phyloP scores from a whole-genome alignment of 176 grass and related monocot genomes.

The Hsuehochloa calcarea region DNA sequence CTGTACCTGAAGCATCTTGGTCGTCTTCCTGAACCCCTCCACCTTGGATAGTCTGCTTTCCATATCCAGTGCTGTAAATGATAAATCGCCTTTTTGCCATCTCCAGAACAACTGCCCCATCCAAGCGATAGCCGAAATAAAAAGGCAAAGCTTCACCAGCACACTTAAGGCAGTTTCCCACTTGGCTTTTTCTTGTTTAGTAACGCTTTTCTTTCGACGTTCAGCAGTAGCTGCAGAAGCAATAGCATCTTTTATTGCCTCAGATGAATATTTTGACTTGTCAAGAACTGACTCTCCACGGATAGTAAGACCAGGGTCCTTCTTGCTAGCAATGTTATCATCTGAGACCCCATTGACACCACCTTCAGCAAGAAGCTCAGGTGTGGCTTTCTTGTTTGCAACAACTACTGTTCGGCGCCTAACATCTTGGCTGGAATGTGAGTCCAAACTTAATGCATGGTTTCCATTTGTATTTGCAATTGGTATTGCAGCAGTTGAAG shows the following conservation, averaged over 20 bases:
- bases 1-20: slow-evolving; percentile 81
- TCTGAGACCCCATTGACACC: slow-evolving; percentile 35
- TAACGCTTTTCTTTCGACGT: slow-evolving; percentile 44
- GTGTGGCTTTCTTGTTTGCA: slow-evolving; percentile 42
- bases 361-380: slow-evolving; percentile 39
- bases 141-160: slow-evolving; percentile 51
- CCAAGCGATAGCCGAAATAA: slow-evolving; percentile 49
- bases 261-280: slow-evolving; percentile 40
- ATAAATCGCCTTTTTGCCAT: slow-evolving; percentile 44
- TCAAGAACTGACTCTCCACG: slow-evolving; percentile 52
- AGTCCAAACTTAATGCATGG: slow-evolving; percentile 60
- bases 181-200: slow-evolving; percentile 45
- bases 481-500: slow-evolving; percentile 57
- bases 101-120: slow-evolving; percentile 59
- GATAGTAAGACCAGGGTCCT: slow-evolving; percentile 53
- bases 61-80: slow-evolving; percentile 42
- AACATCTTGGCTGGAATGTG: slow-evolving; percentile 60
- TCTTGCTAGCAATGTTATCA: slow-evolving; percentile 36
- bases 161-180: slow-evolving; percentile 54
- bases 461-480: slow-evolving; percentile 49
- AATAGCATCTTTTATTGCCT: slow-evolving; percentile 41
- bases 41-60: slow-evolving; percentile 66
- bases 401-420: slow-evolving; percentile 50
- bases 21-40: slow-evolving; percentile 64
- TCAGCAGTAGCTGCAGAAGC: slow-evolving; percentile 33